Evolutionary conservation across 192 early-diverging fungal species (phyloP), one percentile per base, ranked within the genome.

Genomic region (Gonapodya prolifera): DNA sequence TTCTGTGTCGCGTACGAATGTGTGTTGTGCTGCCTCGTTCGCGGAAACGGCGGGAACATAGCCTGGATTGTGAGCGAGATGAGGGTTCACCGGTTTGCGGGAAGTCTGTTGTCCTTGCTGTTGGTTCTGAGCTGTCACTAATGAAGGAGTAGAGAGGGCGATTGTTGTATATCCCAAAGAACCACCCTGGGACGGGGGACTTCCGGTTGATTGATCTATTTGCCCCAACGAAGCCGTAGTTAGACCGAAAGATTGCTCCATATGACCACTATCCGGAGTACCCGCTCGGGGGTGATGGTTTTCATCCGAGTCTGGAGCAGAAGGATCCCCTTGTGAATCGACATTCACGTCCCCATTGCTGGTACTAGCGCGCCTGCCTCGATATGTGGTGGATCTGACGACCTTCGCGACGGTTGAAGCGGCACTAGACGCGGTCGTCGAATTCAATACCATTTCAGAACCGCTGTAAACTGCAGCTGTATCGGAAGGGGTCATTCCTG

Each of bases 1-100:
- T n/a, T 73, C 75, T 2, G 76, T 80, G 75, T 83, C 79, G 33
- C 77, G 78, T 2, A 86, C 79, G 75, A 86, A 86, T 2, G 85
- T 80, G 69, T 86, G 85, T 23, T 61, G 45, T 8, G 45, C 8
- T 8, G 45, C 45, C 23, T 61, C 45, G 45, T 23, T 61, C 45
- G 45, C 45, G 45, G 45, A 61, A 61, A 23, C 45, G 45, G 45
- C 23, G 23, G 45, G 45, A 16, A 61, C 45, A 61, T 61, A 61
- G 23, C 45, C 45, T 16, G 45, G 45, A 23, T 61, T 61, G 45
- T 61, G 8, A 23, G 45, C 45, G 23, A 61, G 45, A 61, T 61
- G 45, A 8, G 45, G 45, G 45, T 61, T 61, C 45, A 61, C 45
- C 8, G 45, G 45, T 61, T 61, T 61, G 8, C 45, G 45, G 23